phyloP scores from a whole-genome alignment of 2,329 filamentous ascomycete species.

The Aspergillus melleus region DNA sequence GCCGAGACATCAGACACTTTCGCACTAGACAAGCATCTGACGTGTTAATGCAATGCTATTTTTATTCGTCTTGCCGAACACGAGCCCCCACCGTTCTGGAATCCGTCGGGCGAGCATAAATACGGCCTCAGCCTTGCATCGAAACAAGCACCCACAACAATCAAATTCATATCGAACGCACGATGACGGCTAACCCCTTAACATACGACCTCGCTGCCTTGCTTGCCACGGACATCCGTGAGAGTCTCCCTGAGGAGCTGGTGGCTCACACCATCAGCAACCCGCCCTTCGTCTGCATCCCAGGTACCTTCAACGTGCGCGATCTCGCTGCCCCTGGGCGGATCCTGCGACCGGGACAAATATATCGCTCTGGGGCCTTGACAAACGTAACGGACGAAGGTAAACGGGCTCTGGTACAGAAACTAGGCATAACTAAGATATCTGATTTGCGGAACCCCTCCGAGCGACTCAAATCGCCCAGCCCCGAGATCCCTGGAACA shows the following conservation, averaged over 20 bases:
- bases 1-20: no score
- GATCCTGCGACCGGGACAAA: slow-evolving; percentile 51
- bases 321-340: slow-evolving; percentile 20
- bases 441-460: slow-evolving; percentile 67
- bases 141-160: neutral
- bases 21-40: no score
- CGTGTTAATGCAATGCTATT: no score
- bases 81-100: neutral
- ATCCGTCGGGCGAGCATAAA: neutral
- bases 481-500: slow-evolving; percentile 55
- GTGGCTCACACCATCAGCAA: slow-evolving; percentile 25
- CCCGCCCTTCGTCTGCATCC: slow-evolving; percentile 27
- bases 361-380: slow-evolving; percentile 69
- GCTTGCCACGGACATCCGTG: slow-evolving; percentile 25
- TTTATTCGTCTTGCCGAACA: neutral
- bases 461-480: slow-evolving; percentile 44
- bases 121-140: neutral
- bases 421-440: slow-evolving; percentile 62
- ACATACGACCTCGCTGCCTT: slow-evolving; percentile 14
- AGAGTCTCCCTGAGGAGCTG: slow-evolving; percentile 20
- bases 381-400: slow-evolving; percentile 57
- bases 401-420: slow-evolving; percentile 48
- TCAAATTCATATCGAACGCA: neutral
- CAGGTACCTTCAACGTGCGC: slow-evolving; percentile 30
- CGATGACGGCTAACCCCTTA: neutral